A percentile compares a stretch with the other conserved stretches of the same genome.
phyloP scores from a whole-genome alignment of 768 basidiomycete genomes.

The Steccherinum ochraceum region DNA sequence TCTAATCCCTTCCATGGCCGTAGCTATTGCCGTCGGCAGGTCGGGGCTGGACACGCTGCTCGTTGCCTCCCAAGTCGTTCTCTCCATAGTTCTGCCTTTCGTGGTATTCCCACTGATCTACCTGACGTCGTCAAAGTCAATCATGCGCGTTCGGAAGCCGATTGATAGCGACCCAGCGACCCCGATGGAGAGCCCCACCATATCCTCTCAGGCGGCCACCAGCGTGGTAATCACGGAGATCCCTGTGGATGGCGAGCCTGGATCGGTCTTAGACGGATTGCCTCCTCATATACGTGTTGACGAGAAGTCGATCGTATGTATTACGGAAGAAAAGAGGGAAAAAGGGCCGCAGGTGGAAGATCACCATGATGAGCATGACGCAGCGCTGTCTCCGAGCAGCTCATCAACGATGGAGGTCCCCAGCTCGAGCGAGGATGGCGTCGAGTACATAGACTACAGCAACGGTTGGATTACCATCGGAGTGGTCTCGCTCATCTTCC shows the following conservation, averaged over 20 bases:
- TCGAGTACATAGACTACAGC: constrained; percentile 51
- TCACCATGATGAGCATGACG: too few species aligned
- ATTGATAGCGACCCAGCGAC: background rate
- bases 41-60: constrained; percentile 70
- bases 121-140: constrained; percentile 55
- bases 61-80: constrained; percentile 77
- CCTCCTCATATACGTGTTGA: background rate
- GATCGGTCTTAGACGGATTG: background rate
- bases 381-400: background rate
- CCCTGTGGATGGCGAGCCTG: background rate
- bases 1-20: constrained; percentile 74
- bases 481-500: constrained; percentile 52
- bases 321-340: background rate
- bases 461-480: constrained; percentile 44
- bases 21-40: constrained; percentile 71
- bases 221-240: background rate
- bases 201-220: background rate
- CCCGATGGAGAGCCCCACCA: background rate
- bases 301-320: background rate
- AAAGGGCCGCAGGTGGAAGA: too few species aligned
- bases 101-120: constrained; percentile 72
- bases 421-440: background rate
- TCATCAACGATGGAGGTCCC: background rate
- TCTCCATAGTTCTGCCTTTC: constrained; percentile 81
- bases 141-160: constrained; percentile 59